phyloP scores from a whole-genome alignment of 768 basidiomycete species.

The Steccherinum ochraceum region DNA sequence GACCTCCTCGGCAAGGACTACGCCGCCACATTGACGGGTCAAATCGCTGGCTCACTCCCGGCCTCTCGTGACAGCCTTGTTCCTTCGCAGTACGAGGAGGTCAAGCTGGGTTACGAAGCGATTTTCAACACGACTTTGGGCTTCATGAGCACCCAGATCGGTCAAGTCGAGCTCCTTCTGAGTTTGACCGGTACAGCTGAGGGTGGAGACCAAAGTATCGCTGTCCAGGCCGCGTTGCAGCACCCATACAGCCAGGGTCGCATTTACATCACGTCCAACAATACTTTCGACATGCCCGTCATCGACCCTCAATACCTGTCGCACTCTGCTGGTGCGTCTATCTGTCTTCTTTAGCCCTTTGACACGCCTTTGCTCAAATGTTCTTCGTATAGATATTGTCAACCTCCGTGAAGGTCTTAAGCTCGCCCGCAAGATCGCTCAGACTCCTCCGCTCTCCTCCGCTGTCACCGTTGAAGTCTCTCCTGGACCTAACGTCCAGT shows the following conservation, averaged over 20 bases:
- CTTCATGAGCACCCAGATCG: conserved; percentile 35
- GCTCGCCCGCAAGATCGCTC: conserved; percentile 50
- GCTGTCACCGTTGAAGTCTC: conserved; percentile 39
- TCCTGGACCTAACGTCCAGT: conserved; percentile 44
- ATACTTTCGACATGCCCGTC: conserved; percentile 51
- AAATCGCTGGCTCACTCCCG: conserved; percentile 26
- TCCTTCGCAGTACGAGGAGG: conserved; percentile 35
- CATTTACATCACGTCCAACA: conserved; percentile 51
- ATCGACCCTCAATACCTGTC: conserved; percentile 66
- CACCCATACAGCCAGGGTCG: conserved; percentile 61
- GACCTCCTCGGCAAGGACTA: conserved; percentile 32
- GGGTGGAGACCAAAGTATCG: conserved; percentile 36
- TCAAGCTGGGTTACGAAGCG: conserved; percentile 48
- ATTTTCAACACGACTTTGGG: conserved; percentile 42
- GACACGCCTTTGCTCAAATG: background rate
- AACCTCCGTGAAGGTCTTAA: conserved; percentile 56
- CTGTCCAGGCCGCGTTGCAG: conserved; percentile 62
- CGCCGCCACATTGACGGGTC: conserved; percentile 27
- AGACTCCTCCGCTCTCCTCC: conserved; percentile 42
- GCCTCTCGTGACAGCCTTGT: conserved; percentile 32
- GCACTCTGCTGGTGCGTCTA: conserved; percentile 40
- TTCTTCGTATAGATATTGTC: conserved; percentile 27
- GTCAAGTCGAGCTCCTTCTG: conserved; percentile 52
- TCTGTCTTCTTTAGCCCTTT: conserved; percentile 1
- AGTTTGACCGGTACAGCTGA: conserved; percentile 30